These are phyloP conservation scores for Leccinum arenicola DNA, from an alignment of 768 basidiomycete genomes.

Conservation along the genomic window DNA sequence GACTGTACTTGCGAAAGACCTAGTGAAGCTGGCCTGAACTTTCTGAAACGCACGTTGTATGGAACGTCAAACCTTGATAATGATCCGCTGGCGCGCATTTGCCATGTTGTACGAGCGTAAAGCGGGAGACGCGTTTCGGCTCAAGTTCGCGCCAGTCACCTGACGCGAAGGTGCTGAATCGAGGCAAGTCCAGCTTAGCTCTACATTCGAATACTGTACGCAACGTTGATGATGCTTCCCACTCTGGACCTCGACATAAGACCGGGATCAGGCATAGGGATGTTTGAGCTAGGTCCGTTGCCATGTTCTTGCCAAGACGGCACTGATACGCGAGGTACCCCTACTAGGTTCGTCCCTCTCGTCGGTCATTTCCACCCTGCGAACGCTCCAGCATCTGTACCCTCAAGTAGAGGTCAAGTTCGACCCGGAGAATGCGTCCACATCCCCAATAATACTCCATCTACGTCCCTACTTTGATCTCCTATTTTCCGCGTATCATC, in stretches of 20 bases:
- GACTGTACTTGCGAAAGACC: constrained; percentile 88
- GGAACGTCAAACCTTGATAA: constrained; percentile 39
- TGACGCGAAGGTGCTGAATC: constrained; percentile 12
- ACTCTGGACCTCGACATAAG: constrained; percentile 71
- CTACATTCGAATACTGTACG: background rate
- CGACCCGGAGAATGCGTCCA: constrained; percentile 66
- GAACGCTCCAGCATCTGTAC: constrained; percentile 62
- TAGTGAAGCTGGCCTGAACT: constrained; percentile 26
- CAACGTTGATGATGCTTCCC: constrained; percentile 49
- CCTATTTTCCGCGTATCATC: constrained; percentile 77
- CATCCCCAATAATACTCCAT: constrained; percentile 74
- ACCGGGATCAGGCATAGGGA: constrained; percentile 73
- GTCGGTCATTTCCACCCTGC: constrained; percentile 68
- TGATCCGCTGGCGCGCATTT: constrained; percentile 37
- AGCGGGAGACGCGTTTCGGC: background rate
- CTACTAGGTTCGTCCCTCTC: constrained; percentile 70
- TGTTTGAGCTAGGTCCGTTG: constrained; percentile 67
- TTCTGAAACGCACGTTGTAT: background rate
- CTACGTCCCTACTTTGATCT: constrained; percentile 80
- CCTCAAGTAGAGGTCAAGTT: constrained; percentile 84
- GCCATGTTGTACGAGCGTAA: constrained; percentile 28
- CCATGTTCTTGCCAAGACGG: background rate
- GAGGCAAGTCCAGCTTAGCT: constrained; percentile 5
- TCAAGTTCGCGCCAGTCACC: background rate
- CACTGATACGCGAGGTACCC: background rate